Conservation (phyloP, 1,139 yeast genomes). For the Nadsonia commutata region DNA sequence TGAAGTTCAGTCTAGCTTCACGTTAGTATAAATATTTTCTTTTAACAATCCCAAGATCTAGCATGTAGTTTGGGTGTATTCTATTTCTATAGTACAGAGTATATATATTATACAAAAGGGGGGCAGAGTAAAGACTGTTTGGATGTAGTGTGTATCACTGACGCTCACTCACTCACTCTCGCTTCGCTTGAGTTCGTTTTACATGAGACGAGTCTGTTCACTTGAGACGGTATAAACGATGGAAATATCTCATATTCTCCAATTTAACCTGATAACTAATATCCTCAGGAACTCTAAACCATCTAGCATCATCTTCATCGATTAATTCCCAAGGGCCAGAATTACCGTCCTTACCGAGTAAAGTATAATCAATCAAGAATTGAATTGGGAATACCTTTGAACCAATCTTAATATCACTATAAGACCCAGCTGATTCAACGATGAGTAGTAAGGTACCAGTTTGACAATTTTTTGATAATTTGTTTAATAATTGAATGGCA, state of each 20-base stretch:
- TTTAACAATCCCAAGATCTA: too few species aligned
- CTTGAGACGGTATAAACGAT: constrained; percentile 58
- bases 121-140: too few species aligned
- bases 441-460: constrained; percentile 48
- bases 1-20: too few species aligned
- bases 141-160: too few species aligned
- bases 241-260: constrained; percentile 80
- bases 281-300: constrained; percentile 57
- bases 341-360: constrained; percentile 28
- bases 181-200: too few species aligned
- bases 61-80: too few species aligned
- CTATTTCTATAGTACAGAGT: too few species aligned
- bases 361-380: constrained; percentile 57
- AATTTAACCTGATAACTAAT: constrained; percentile 54
- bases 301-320: constrained; percentile 55
- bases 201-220: too few species aligned
- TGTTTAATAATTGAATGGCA: constrained; percentile 43
- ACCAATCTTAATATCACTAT: constrained; percentile 67
- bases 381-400: constrained; percentile 68
- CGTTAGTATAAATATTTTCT: too few species aligned
- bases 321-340: constrained; percentile 54
- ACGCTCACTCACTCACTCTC: too few species aligned
- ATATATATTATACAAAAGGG: too few species aligned
- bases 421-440: constrained; percentile 83
- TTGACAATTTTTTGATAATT: constrained; percentile 31